Percentiles rank a stretch among this genome's conserved stretches.
Evolutionary conservation across 164 flowering plant genomes (phyloP).

Genomic region (Piper betle): DNA sequence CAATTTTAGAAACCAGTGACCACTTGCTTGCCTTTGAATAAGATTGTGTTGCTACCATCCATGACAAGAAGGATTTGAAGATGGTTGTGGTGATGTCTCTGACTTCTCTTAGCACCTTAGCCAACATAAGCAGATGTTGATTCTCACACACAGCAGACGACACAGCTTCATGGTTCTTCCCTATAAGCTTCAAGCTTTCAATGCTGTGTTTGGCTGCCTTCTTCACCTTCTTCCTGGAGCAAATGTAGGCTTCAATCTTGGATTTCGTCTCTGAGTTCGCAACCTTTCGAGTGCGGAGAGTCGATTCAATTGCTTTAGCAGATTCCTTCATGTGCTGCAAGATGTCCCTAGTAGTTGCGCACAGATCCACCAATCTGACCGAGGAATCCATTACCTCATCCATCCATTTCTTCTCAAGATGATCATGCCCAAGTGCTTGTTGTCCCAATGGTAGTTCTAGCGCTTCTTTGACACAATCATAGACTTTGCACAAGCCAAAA

Average conservation of each 20-base stretch:
- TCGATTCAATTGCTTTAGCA: conserved; percentile 17
- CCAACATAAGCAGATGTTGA: conserved; percentile 8
- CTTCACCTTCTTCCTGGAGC: conserved; percentile 20
- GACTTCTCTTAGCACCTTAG: conserved; percentile 25
- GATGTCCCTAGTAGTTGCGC: conserved; percentile 17
- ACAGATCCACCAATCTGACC: conserved; percentile 26
- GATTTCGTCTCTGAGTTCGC: conserved; percentile 5
- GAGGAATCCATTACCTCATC: conserved; percentile 23
- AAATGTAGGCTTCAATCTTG: conserved; percentile 13
- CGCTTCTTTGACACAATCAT: conserved; percentile 12
- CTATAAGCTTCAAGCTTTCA: conserved; percentile 14
- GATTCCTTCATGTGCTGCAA: conserved; percentile 17
- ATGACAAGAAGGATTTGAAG: conserved; percentile 21
- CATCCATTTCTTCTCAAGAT: conserved; percentile 14
- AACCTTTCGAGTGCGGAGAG: conserved; percentile 18
- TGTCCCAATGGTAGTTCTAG: conserved; percentile 16
- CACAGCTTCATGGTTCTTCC: background rate
- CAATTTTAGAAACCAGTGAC: background rate
- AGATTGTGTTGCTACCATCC: conserved; percentile 15
- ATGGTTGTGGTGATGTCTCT: conserved; percentile 14
- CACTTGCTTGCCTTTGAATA: background rate
- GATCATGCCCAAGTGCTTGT: conserved; percentile 6
- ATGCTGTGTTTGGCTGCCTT: conserved; percentile 18
- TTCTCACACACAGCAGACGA: conserved; percentile 3
- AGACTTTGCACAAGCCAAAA: conserved; percentile 5